phyloP scores from a whole-genome alignment of 2,329 filamentous ascomycete species.

The Pleomassaria siparia region DNA sequence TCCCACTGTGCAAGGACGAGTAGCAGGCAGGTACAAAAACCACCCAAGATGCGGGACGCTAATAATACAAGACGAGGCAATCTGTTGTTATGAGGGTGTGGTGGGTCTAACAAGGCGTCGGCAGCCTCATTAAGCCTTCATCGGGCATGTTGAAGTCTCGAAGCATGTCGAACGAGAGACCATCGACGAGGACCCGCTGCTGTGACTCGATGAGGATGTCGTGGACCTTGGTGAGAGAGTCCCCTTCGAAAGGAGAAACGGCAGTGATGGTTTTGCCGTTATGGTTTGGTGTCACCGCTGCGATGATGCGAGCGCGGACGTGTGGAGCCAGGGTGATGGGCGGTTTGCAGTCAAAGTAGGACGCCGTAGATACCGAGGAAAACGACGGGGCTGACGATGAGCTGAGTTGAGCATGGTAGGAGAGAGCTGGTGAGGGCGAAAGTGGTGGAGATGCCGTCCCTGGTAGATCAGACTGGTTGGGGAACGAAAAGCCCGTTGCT shows the following conservation, averaged over 20 bases:
- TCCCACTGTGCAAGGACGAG: too few species aligned
- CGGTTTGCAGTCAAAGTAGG: constrained; percentile 39
- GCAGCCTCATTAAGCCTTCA: constrained; percentile 11
- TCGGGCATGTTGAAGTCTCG: constrained; percentile 28
- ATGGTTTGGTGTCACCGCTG: constrained; percentile 31
- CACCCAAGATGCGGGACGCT: constrained; percentile 1
- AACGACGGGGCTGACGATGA: constrained; percentile 37
- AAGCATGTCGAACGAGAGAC: constrained; percentile 40
- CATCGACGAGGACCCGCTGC: constrained; percentile 36
- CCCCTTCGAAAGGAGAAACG: constrained; percentile 37
- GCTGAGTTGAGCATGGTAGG: constrained; percentile 29
- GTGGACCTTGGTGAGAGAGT: constrained; percentile 30
- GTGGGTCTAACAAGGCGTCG: constrained; percentile 27
- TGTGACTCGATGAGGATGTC: constrained; percentile 36
- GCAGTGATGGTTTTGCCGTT: constrained; percentile 26
- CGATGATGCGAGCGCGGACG: constrained; percentile 31
- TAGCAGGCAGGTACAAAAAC: neutral
- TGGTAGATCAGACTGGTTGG: constrained; percentile 15
- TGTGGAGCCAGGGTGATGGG: constrained; percentile 23
- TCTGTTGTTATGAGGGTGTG: neutral
- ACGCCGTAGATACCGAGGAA: constrained; percentile 28
- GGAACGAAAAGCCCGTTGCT: constrained; percentile 25
- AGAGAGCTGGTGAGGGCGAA: constrained; percentile 22
- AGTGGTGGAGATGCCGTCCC: constrained; percentile 11
- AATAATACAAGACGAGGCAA: neutral